Evolutionary conservation across 179 eudicot species (phyloP).

Genomic region (Heliamphora pulchella): DNA sequence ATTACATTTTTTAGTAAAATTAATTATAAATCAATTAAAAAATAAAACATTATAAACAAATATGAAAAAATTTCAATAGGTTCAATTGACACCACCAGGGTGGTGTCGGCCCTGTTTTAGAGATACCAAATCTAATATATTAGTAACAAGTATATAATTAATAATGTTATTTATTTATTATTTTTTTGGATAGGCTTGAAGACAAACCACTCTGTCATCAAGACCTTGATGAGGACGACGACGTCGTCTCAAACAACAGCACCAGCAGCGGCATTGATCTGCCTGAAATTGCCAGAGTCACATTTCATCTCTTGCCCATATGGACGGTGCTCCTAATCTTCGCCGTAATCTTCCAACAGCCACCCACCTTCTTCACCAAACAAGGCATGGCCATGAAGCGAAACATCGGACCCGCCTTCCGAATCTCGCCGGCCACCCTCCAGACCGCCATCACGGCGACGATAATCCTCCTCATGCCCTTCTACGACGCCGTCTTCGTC

Average conservation of each 20-base stretch:
- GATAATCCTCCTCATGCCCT: constrained; percentile 73
- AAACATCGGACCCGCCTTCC: constrained; percentile 55
- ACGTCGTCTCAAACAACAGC: constrained; percentile 20
- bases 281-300: constrained; percentile 36
- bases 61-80: too few species aligned
- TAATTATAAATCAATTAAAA: too few species aligned
- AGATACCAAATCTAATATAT: too few species aligned
- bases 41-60: too few species aligned
- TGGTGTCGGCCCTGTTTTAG: too few species aligned
- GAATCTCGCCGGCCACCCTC: constrained; percentile 82
- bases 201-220: constrained; percentile 43
- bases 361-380: constrained; percentile 88
- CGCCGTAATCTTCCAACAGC: constrained; percentile 92
- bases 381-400: constrained; percentile 91
- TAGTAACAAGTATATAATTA: too few species aligned
- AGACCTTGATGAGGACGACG: constrained; percentile 27
- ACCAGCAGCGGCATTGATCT: constrained; percentile 17
- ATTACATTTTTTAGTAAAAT: too few species aligned
- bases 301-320: constrained; percentile 60
- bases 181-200: constrained; percentile 44
- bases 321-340: constrained; percentile 77
- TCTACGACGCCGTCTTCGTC: constrained; percentile 55
- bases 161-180: too few species aligned
- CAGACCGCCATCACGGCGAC: constrained; percentile 74
- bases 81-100: too few species aligned